phyloP scores from a whole-genome alignment of 1,284 basidiomycete genomes.

The Omphalotus olearius region DNA sequence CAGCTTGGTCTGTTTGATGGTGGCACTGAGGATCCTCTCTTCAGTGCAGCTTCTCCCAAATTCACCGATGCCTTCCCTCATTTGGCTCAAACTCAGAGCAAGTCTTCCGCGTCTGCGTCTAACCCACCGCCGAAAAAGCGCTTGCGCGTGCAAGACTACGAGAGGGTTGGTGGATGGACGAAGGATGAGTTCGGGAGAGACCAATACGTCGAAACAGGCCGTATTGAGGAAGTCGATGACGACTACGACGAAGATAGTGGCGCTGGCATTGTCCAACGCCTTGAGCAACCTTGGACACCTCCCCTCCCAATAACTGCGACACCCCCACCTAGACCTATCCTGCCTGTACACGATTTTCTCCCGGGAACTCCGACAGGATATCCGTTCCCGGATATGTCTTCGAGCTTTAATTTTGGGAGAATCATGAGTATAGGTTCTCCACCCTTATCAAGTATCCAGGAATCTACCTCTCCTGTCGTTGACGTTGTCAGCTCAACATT shows the following conservation, averaged over 20 bases:
- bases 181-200: background rate
- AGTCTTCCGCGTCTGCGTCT: background rate
- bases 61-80: slow-evolving; percentile 10
- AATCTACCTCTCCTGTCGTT: too few species aligned
- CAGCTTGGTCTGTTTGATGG: slow-evolving; percentile 9
- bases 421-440: background rate
- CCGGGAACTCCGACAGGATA: background rate
- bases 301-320: slow-evolving; percentile 1
- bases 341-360: background rate
- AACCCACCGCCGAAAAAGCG: background rate
- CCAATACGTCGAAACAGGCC: slow-evolving; percentile 2
- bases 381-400: background rate
- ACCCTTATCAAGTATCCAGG: too few species aligned
- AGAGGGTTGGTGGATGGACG: slow-evolving; percentile 9
- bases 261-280: background rate
- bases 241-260: background rate
- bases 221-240: slow-evolving; percentile 7
- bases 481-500: background rate
- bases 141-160: background rate
- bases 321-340: slow-evolving; percentile 2
- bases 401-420: background rate
- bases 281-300: background rate
- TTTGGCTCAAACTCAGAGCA: background rate
- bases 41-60: background rate
- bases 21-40: slow-evolving; percentile 6